phyloP scores from a whole-genome alignment of 176 grass and related monocot genomes.

The Poa annua region DNA sequence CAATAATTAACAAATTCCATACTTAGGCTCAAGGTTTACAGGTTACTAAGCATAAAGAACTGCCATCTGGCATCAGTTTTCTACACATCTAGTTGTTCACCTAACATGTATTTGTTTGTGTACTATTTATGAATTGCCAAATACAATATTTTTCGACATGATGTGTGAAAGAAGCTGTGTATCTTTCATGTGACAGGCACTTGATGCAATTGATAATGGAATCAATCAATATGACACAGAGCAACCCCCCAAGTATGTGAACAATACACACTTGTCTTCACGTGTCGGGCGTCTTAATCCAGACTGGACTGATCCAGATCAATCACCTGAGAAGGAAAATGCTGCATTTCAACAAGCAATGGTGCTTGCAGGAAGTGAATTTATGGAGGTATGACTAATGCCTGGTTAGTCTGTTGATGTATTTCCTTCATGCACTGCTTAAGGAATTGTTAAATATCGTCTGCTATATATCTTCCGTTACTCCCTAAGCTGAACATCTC shows the following conservation, averaged over 20 bases:
- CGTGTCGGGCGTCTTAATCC: slow-evolving; percentile 78
- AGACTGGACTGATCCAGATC: slow-evolving; percentile 92
- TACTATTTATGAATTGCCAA: neutral
- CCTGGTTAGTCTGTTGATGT: neutral
- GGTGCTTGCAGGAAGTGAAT: slow-evolving; percentile 84
- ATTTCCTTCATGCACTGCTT: neutral
- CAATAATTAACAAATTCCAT: neutral
- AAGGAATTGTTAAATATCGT: neutral
- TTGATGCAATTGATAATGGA: slow-evolving; percentile 98
- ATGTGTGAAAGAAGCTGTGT: slow-evolving; percentile 30
- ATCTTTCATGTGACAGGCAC: slow-evolving; percentile 57
- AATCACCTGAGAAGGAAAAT: slow-evolving; percentile 94
- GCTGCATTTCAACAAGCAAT: slow-evolving; percentile 85
- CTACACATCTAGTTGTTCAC: neutral
- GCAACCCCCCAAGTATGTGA: slow-evolving; percentile 89
- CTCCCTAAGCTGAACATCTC: neutral
- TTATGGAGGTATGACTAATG: slow-evolving; percentile 66
- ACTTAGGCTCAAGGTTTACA: neutral
- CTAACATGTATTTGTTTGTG: neutral
- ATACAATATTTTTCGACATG: neutral
- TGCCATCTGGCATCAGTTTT: slow-evolving; percentile 1
- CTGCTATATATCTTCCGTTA: neutral
- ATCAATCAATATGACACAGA: slow-evolving; percentile 96
- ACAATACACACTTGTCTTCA: slow-evolving; percentile 92
- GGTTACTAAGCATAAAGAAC: slow-evolving; percentile 17